A percentile compares a stretch with the other conserved stretches of the same genome.
Evolutionary conservation across 176 grass and related monocot species (phyloP).

Genomic region (Rhynchospora breviuscula): DNA sequence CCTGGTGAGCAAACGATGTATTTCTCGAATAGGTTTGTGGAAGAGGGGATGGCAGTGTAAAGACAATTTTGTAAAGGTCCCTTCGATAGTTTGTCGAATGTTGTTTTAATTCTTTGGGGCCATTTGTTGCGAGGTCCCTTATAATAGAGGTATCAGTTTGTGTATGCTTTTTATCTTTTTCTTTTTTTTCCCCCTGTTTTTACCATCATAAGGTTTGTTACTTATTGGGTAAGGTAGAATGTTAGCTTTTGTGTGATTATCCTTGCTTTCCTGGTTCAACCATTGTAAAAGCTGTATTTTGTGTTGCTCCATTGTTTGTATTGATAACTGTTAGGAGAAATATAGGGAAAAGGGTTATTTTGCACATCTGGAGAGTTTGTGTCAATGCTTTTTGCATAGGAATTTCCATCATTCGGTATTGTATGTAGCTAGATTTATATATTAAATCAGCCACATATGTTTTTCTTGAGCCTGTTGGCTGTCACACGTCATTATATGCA

Average conservation of each 20-base stretch:
- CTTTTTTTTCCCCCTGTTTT: background rate
- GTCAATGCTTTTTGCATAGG: background rate
- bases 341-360: slow-evolving; percentile 2
- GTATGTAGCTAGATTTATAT: background rate
- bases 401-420: background rate
- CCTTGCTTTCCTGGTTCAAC: slow-evolving; percentile 35
- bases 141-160: slow-evolving; percentile 38
- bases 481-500: background rate
- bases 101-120: slow-evolving; percentile 59
- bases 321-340: slow-evolving; percentile 34
- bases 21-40: slow-evolving; percentile 27
- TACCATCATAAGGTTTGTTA: slow-evolving; percentile 35
- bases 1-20: slow-evolving; percentile 30
- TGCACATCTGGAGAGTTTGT: slow-evolving; percentile 9
- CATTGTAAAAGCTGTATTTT: slow-evolving; percentile 59
- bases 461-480: no score
- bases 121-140: slow-evolving; percentile 26
- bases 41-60: slow-evolving; percentile 43
- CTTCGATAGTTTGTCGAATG: slow-evolving; percentile 26
- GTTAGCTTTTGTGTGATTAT: slow-evolving; percentile 69
- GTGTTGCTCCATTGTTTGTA: slow-evolving; percentile 54
- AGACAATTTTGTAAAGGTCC: slow-evolving; percentile 25
- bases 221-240: slow-evolving; percentile 32
- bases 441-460: background rate
- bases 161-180: slow-evolving; percentile 39